Conservation (phyloP, 2,329 filamentous ascomycete genomes). For the Penicillium sp. region DNA sequence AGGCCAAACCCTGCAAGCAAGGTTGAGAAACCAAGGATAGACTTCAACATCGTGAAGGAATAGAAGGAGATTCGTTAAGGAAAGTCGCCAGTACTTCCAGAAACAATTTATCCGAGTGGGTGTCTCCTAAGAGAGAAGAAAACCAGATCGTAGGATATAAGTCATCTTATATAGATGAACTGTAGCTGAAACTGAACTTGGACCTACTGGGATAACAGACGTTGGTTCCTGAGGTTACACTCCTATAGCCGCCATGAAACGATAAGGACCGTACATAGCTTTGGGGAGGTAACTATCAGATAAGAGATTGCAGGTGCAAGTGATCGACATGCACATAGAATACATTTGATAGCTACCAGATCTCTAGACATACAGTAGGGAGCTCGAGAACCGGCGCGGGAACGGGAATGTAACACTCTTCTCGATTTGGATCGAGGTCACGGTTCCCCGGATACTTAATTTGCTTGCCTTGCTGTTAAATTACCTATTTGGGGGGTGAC, state of each 20-base stretch:
- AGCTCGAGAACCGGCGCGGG: background rate
- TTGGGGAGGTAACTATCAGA: background rate
- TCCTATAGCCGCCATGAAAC: background rate
- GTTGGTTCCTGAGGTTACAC: background rate
- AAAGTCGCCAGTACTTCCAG: background rate
- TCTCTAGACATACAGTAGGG: no score
- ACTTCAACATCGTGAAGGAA: background rate
- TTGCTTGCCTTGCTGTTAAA: background rate
- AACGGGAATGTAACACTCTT: background rate
- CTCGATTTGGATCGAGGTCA: background rate
- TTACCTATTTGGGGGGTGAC: background rate
- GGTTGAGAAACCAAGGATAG: background rate
- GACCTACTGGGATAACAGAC: background rate
- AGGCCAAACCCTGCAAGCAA: slow-evolving; percentile 20
- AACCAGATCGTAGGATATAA: background rate
- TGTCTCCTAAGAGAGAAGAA: no score
- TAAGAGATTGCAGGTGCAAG: background rate
- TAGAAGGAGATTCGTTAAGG: background rate
- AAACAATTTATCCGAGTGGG: no score
- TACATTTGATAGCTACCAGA: background rate
- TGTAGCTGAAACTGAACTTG: background rate
- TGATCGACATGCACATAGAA: background rate
- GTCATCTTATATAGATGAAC: background rate
- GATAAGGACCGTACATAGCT: background rate
- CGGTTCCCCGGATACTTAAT: background rate